A percentile compares a stretch with the other conserved stretches of the same genome.
Evolutionary conservation across 305 asterid species (phyloP).

Genomic region (Fraxinus angustifolia): DNA sequence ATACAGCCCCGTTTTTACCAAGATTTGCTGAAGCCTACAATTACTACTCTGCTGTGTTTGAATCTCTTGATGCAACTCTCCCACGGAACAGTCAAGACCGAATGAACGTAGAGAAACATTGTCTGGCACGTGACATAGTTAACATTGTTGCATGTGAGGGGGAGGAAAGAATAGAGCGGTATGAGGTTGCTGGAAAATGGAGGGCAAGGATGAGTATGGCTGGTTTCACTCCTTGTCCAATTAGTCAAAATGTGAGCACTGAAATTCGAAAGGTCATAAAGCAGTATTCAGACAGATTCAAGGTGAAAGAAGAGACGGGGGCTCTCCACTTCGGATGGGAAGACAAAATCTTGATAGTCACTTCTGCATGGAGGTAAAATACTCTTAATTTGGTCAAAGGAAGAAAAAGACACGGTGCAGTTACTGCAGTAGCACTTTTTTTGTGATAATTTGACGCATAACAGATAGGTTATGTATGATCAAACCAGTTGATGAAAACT

Average conservation of each 20-base stretch:
- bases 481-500: neutral
- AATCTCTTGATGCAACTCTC: conserved; percentile 80
- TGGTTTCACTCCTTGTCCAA: conserved; percentile 59
- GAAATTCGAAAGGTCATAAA: conserved; percentile 55
- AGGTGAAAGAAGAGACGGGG: conserved; percentile 60
- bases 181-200: conserved; percentile 96
- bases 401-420: neutral
- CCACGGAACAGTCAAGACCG: conserved; percentile 71
- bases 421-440: neutral
- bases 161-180: conserved; percentile 82
- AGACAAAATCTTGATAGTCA: conserved; percentile 65
- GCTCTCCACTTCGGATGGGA: conserved; percentile 91
- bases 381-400: neutral
- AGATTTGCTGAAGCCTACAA: conserved; percentile 74
- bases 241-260: conserved; percentile 50
- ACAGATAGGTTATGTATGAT: conserved; percentile 6
- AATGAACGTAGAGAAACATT: conserved; percentile 82
- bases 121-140: conserved; percentile 89
- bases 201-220: conserved; percentile 97
- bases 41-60: conserved; percentile 76
- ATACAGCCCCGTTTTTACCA: conserved; percentile 74
- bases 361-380: conserved; percentile 72
- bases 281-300: conserved; percentile 67
- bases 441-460: neutral
- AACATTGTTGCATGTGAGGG: conserved; percentile 90